Evolutionary conservation across 768 basidiomycete species (phyloP).

Genomic region (Paxillus ammoniavirescens): DNA sequence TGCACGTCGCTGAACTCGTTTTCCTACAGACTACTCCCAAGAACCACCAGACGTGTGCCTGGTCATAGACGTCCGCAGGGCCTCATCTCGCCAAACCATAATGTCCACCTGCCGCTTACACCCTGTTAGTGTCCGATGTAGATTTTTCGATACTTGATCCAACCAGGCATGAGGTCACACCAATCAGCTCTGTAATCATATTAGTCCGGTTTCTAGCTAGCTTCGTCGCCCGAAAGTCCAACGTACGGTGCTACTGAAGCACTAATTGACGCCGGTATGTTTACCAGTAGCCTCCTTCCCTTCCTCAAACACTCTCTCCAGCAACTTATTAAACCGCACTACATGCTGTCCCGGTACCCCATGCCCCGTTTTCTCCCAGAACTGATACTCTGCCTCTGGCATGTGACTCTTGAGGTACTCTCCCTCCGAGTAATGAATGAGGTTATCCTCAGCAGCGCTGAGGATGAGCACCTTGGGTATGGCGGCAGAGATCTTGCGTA

Average conservation of each 20-base stretch:
- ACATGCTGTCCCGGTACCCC: slow-evolving; percentile 51
- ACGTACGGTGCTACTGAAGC: neutral
- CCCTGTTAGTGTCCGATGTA: no score
- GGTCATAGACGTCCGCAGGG: no score
- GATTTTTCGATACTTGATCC: no score
- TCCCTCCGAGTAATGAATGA: slow-evolving; percentile 55
- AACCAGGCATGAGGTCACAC: neutral
- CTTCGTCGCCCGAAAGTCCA: no score
- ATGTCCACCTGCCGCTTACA: no score
- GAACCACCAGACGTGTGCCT: no score
- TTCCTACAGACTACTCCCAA: no score
- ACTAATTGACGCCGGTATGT: neutral
- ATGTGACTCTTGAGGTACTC: slow-evolving; percentile 52
- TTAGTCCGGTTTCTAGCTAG: no score
- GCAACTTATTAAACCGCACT: slow-evolving; percentile 49
- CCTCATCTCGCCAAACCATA: no score
- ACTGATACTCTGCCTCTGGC: slow-evolving; percentile 54
- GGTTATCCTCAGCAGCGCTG: slow-evolving; percentile 65
- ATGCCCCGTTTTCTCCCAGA: slow-evolving; percentile 66
- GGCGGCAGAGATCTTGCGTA: slow-evolving; percentile 46
- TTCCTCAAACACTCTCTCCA: slow-evolving; percentile 58
- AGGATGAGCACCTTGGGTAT: slow-evolving; percentile 67
- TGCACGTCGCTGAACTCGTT: neutral
- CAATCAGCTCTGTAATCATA: neutral
- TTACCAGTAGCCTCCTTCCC: slow-evolving; percentile 28